A percentile compares a stretch with the other conserved stretches of the same genome.
These are phyloP conservation scores for Calonectria pteridis DNA, from an alignment of 2,329 filamentous ascomycete species.

Conservation along the genomic window DNA sequence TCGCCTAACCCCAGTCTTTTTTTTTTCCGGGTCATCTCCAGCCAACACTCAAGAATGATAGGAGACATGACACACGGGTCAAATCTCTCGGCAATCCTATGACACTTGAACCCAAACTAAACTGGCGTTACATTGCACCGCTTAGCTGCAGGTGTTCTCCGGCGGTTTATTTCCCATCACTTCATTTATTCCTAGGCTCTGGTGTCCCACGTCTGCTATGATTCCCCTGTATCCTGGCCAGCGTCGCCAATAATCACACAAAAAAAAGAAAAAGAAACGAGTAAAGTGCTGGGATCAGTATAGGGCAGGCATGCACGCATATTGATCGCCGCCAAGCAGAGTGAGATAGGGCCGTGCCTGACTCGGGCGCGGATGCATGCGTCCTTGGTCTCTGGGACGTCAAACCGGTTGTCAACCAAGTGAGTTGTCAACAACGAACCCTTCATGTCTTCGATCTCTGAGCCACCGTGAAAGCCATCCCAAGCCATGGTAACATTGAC, in stretches of 20 bases:
- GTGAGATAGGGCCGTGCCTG: neutral
- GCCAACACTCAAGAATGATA: neutral
- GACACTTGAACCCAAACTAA: neutral
- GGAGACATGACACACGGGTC: neutral
- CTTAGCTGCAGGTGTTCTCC: neutral
- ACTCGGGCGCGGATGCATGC: neutral
- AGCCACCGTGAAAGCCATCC: neutral
- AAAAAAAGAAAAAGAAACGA: constrained; percentile 1
- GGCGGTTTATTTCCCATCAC: neutral
- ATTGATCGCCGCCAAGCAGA: neutral
- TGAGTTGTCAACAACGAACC: neutral
- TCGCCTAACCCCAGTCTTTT: neutral
- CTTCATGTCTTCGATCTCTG: neutral
- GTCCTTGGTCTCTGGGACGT: neutral
- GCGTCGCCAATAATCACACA: neutral
- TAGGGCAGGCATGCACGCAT: neutral
- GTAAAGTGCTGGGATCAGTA: neutral
- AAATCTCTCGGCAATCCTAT: neutral
- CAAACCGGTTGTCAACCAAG: neutral
- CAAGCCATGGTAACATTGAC: neutral
- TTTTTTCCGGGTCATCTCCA: neutral
- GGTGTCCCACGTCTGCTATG: neutral
- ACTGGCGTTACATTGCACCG: neutral
- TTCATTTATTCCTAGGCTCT: neutral
- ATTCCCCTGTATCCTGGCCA: neutral